A percentile compares a stretch with the other conserved stretches of the same genome.
phyloP scores from a whole-genome alignment of 768 basidiomycete genomes.

The Roridomyces roridus region DNA sequence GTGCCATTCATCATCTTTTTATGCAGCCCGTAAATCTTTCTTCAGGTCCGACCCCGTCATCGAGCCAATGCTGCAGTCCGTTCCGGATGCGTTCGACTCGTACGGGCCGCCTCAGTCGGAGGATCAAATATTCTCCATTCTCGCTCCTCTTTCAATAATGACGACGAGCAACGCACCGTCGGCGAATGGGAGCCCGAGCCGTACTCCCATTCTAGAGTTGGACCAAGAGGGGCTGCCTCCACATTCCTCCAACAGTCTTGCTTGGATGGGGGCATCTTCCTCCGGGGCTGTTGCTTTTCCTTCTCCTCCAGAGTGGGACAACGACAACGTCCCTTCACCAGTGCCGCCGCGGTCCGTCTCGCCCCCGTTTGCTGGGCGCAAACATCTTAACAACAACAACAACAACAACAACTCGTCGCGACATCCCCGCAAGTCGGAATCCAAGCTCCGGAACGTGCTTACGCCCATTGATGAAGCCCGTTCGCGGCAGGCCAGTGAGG shows the following conservation, averaged over 20 bases:
- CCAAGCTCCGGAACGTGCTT: slow-evolving; percentile 77
- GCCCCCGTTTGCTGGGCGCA: slow-evolving; percentile 50
- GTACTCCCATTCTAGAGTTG: slow-evolving; percentile 51
- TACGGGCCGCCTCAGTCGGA: slow-evolving; percentile 89
- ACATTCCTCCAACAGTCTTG: slow-evolving; percentile 32
- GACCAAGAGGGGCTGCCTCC: slow-evolving; percentile 40
- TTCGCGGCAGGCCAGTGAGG: slow-evolving; percentile 36
- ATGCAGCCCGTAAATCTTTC: slow-evolving; percentile 19
- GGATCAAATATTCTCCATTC: slow-evolving; percentile 92
- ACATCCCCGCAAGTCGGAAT: slow-evolving; percentile 59
- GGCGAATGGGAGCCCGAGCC: slow-evolving; percentile 62
- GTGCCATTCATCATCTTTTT: slow-evolving; percentile 21
- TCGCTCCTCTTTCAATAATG: slow-evolving; percentile 85
- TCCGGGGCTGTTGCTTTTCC: slow-evolving; percentile 52
- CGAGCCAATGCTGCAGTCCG: slow-evolving; percentile 87
- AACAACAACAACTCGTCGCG: slow-evolving; percentile 30
- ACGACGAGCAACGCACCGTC: slow-evolving; percentile 54
- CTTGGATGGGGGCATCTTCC: slow-evolving; percentile 61
- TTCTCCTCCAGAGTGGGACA: slow-evolving; percentile 63
- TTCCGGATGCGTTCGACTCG: slow-evolving; percentile 93
- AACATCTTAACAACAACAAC: too few relatives aligned
- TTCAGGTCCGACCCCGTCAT: slow-evolving; percentile 84
- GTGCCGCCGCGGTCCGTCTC: slow-evolving; percentile 59
- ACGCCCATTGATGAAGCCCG: slow-evolving; percentile 71
- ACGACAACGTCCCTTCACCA: slow-evolving; percentile 45